Evolutionary conservation across 441 rosid species (phyloP).

Genomic region (Pelargonium citronellum): DNA sequence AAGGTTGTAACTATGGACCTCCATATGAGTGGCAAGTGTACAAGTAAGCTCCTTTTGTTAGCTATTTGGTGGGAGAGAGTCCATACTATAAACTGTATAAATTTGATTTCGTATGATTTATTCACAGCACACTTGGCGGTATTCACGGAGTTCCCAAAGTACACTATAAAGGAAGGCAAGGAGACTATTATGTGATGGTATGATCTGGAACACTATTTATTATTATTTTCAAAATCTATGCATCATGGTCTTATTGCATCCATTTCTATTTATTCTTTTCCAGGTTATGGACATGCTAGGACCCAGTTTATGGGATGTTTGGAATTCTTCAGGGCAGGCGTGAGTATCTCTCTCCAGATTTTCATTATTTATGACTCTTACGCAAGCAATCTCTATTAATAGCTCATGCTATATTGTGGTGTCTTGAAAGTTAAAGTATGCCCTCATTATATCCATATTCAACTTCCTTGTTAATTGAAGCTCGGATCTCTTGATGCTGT

Average conservation of each 20-base stretch:
- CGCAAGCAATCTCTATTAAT: not conserved
- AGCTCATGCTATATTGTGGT: not conserved
- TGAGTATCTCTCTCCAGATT: conserved; percentile 34
- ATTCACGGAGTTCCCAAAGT: conserved; percentile 97
- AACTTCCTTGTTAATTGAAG: not conserved
- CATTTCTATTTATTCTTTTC: conserved; percentile 10
- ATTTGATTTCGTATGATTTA: conserved; percentile 28
- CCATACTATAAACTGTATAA: too few relatives aligned
- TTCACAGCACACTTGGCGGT: conserved; percentile 78
- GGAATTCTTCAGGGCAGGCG: conserved; percentile 98
- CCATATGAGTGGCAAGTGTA: conserved; percentile 74
- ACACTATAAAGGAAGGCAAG: conserved; percentile 92
- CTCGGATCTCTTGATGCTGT: not conserved
- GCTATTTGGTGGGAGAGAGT: too few relatives aligned
- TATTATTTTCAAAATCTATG: conserved; percentile 7
- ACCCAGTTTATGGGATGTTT: conserved; percentile 97
- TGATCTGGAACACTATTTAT: conserved; percentile 12
- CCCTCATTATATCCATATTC: too few relatives aligned
- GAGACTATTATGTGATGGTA: conserved; percentile 92
- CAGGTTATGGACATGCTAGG: conserved; percentile 99
- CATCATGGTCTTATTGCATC: not conserved
- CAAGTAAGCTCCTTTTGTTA: conserved; percentile 32
- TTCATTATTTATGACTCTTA: not conserved
- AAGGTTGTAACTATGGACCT: conserved; percentile 70
- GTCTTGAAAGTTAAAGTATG: too few relatives aligned